Conservation (phyloP, 495 filamentous ascomycete genomes). For the Neurospora intermedia region DNA sequence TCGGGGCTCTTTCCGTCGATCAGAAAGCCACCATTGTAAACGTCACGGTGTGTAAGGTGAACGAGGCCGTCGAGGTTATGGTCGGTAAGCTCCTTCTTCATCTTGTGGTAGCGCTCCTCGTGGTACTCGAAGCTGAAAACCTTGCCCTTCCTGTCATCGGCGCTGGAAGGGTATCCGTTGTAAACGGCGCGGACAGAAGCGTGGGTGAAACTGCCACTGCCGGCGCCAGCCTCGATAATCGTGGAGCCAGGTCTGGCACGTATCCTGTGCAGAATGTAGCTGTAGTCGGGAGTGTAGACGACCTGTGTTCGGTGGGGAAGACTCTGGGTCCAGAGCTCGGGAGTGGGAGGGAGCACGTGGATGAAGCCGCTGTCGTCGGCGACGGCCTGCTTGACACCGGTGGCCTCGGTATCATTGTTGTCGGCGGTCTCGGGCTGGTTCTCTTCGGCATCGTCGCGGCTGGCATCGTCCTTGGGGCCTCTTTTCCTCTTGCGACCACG, state of each 20-base stretch:
- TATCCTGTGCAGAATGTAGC: constrained; percentile 83
- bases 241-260: constrained; percentile 68
- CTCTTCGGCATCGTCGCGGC: constrained; percentile 15
- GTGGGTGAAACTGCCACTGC: constrained; percentile 92
- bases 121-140: constrained; percentile 96
- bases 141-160: constrained; percentile 46
- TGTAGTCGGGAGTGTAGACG: constrained; percentile 95
- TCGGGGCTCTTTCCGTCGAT: constrained; percentile 46
- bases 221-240: constrained; percentile 88
- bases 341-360: constrained; percentile 82
- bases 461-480: constrained; percentile 44
- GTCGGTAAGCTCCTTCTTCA: constrained; percentile 60
- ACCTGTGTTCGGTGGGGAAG: constrained; percentile 94
- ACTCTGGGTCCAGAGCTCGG: constrained; percentile 83
- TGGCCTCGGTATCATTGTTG: constrained; percentile 13
- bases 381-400: constrained; percentile 33
- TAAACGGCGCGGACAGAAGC: constrained; percentile 81
- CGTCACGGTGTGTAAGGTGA: constrained; percentile 79
- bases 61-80: constrained; percentile 68
- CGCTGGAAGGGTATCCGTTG: constrained; percentile 53
- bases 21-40: constrained; percentile 78
- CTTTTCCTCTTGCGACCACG: constrained; percentile 49
- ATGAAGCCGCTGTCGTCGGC: constrained; percentile 74
- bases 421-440: constrained; percentile 20
- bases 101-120: constrained; percentile 57